These are phyloP conservation scores for Sphaerostilbella broomeana DNA, from an alignment of 2,329 filamentous ascomycete genomes.

Conservation along the genomic window DNA sequence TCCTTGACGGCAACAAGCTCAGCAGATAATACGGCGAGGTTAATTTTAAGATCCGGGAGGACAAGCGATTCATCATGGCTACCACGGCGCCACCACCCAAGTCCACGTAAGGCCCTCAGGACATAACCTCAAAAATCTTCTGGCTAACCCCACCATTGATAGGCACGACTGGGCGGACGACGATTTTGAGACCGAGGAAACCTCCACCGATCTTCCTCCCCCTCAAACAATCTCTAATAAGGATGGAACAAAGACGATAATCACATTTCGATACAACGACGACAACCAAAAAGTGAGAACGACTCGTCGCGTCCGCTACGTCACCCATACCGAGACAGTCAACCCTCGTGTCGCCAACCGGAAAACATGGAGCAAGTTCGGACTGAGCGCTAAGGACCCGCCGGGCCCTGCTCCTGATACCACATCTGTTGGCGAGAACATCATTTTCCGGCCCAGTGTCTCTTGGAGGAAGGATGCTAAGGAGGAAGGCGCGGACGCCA, in stretches of 20 bases:
- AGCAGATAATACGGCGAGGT: neutral
- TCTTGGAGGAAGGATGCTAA: conserved; percentile 92
- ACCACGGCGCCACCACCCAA: conserved; percentile 32
- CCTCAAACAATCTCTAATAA: conserved; percentile 92
- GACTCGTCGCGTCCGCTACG: conserved; percentile 89
- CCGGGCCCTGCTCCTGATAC: conserved; percentile 81
- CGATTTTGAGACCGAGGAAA: conserved; percentile 81
- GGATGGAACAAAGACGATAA: conserved; percentile 94
- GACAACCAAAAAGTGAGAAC: conserved; percentile 95
- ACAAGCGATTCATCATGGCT: conserved; percentile 29
- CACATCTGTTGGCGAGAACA: conserved; percentile 93
- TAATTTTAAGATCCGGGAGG: neutral
- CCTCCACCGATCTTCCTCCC: conserved; percentile 63
- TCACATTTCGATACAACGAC: conserved; percentile 86
- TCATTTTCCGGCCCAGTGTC: conserved; percentile 85
- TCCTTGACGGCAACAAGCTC: neutral
- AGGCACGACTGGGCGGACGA: conserved; percentile 92
- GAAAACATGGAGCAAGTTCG: conserved; percentile 90
- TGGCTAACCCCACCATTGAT: conserved; percentile 33
- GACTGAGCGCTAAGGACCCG: conserved; percentile 76
- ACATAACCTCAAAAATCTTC: conserved; percentile 9
- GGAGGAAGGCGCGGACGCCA: conserved; percentile 67
- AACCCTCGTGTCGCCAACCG: conserved; percentile 96
- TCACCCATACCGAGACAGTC: conserved; percentile 83
- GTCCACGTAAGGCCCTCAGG: conserved; percentile 31